These are phyloP conservation scores for Geranium brycei DNA, from an alignment of 345 rosid genomes.

Conservation along the genomic window DNA sequence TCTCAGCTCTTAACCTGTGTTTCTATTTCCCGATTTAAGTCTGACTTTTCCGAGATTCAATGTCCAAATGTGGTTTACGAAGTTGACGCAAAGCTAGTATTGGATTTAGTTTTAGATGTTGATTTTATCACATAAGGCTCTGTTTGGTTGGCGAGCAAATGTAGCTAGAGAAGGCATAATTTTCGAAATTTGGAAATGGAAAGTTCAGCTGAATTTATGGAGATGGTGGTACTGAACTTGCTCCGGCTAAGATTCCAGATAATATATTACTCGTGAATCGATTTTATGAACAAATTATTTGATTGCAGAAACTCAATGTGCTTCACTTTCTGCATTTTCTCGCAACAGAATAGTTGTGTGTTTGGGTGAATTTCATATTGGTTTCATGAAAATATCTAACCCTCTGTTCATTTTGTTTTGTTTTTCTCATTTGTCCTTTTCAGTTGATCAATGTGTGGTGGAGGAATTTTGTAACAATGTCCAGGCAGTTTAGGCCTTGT, in stretches of 20 bases:
- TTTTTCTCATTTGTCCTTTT: background rate
- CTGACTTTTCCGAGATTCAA: background rate
- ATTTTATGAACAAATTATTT: too few species aligned
- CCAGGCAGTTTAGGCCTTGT: background rate
- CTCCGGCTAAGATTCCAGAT: too few species aligned
- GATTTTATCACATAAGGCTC: background rate
- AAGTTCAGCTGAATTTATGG: background rate
- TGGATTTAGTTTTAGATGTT: background rate
- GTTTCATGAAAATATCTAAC: background rate
- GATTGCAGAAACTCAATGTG: too few species aligned
- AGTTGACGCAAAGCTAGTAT: too few species aligned
- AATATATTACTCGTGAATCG: background rate
- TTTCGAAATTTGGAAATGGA: background rate
- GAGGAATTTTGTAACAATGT: background rate
- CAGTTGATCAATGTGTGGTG: background rate
- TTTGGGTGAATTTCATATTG: background rate
- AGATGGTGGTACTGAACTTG: too few species aligned
- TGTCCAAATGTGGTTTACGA: background rate
- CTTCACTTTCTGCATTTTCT: too few species aligned
- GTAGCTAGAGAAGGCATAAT: background rate
- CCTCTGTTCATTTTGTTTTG: background rate
- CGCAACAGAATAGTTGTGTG: background rate
- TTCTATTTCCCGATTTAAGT: background rate
- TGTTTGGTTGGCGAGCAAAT: slow-evolving; percentile 9
- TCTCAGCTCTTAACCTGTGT: background rate